Conservation (phyloP, 139 green algal species). For the Micromonas pusilla region DNA sequence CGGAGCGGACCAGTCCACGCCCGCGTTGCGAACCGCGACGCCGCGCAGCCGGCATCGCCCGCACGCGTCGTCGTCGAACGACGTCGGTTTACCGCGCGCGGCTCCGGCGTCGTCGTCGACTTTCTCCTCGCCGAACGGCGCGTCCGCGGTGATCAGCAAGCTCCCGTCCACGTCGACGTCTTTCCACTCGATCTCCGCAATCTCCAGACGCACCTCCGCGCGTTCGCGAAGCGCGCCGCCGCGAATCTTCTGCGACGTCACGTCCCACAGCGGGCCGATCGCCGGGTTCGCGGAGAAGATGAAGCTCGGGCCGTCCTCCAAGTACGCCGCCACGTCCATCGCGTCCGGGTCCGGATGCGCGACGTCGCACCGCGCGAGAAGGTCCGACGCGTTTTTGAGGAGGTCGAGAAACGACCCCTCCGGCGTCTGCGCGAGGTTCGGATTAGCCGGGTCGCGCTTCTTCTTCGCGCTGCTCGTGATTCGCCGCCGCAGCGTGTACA, state of each 20-base stretch:
- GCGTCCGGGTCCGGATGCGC: constrained; percentile 17
- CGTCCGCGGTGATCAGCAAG: constrained; percentile 53
- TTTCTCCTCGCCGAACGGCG: constrained; percentile 53
- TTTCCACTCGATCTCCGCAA: constrained; percentile 60
- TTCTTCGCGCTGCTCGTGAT: constrained; percentile 87
- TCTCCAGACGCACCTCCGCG: constrained; percentile 56
- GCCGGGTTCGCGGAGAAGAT: constrained; percentile 85
- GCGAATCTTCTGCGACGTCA: constrained; percentile 89
- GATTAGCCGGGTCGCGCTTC: constrained; percentile 55
- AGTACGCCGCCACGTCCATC: constrained; percentile 48
- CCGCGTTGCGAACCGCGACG: constrained; percentile 74
- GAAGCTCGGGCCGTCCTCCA: constrained; percentile 68
- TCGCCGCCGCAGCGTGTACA: constrained; percentile 76
- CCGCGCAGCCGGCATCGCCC: constrained; percentile 68
- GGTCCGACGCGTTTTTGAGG: constrained; percentile 74
- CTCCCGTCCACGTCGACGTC: constrained; percentile 66
- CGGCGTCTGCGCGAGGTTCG: constrained; percentile 78
- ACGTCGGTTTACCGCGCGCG: too few species aligned
- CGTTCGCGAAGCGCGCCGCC: constrained; percentile 59
- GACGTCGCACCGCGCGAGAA: constrained; percentile 38
- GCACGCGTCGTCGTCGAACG: constrained; percentile 13
- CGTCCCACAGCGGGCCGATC: constrained; percentile 88
- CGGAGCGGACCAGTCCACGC: constrained; percentile 66
- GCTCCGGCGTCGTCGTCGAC: neutral
- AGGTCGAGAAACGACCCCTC: constrained; percentile 95